A percentile compares a stretch with the other conserved stretches of the same genome.
Conservation (phyloP, 2,329 filamentous ascomycete genomes). For the Trichoderma lentiforme region DNA sequence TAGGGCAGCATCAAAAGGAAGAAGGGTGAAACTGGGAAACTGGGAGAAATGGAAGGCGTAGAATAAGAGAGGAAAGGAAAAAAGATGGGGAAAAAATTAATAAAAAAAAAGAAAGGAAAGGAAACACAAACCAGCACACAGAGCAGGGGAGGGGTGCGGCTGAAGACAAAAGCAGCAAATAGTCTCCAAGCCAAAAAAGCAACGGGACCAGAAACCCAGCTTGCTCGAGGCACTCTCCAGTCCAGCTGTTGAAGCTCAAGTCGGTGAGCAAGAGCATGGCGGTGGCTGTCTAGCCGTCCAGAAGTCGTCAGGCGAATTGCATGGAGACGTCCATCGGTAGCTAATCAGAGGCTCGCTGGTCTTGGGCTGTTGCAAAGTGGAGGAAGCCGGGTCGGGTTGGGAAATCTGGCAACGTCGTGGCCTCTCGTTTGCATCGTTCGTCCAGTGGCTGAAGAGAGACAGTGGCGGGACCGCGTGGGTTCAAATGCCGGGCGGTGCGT, state of each 20-base stretch:
- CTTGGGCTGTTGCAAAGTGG: background rate
- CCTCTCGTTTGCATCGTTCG: conserved; percentile 1
- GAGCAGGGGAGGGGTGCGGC: background rate
- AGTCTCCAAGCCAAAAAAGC: background rate
- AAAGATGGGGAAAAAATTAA: background rate
- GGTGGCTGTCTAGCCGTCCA: background rate
- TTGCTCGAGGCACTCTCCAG: conserved; percentile 4
- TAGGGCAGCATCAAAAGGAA: background rate
- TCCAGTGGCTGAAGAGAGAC: background rate
- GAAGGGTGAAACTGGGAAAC: background rate
- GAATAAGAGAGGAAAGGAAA: background rate
- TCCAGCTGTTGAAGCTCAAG: conserved; percentile 1
- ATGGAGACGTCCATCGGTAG: background rate
- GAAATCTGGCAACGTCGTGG: conserved; percentile 6
- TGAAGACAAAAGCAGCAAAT: background rate
- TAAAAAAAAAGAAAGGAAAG: background rate
- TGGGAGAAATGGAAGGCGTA: background rate
- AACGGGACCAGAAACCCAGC: background rate
- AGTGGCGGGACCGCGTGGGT: background rate
- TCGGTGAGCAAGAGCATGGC: conserved; percentile 8
- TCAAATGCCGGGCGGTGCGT: conserved; percentile 7
- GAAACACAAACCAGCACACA: background rate
- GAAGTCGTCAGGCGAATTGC: background rate
- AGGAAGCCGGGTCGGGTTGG: background rate
- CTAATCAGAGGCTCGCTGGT: conserved; percentile 2